phyloP scores from a whole-genome alignment of 176 grass and related monocot genomes.

The Juncus effusus region DNA sequence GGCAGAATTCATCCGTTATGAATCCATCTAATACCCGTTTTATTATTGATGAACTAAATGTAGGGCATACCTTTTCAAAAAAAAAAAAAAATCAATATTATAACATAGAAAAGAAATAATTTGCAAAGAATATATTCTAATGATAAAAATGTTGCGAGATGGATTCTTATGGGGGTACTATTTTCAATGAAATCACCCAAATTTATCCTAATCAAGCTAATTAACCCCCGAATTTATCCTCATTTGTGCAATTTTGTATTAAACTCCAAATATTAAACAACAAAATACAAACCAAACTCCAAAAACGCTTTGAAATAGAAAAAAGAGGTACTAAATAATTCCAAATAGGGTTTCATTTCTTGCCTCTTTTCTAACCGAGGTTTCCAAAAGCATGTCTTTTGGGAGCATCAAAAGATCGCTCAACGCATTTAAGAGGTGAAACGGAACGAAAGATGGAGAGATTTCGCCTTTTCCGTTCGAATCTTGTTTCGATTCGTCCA shows the following conservation, averaged over 20 bases:
- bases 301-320: background rate
- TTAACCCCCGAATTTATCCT: background rate
- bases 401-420: conserved; percentile 98
- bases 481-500: conserved; percentile 53
- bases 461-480: conserved; percentile 35
- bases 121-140: conserved; percentile 15
- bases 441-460: conserved; percentile 47
- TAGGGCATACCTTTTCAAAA: conserved; percentile 77
- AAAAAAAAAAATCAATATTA: background rate
- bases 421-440: conserved; percentile 84
- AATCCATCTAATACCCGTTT: conserved; percentile 66
- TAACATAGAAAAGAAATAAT: too few relatives aligned
- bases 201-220: background rate
- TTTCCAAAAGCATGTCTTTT: conserved; percentile 91
- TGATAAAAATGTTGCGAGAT: background rate
- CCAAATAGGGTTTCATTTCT: conserved; percentile 5
- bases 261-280: conserved; percentile 6
- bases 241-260: background rate
- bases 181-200: background rate
- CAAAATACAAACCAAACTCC: background rate
- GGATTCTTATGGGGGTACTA: background rate
- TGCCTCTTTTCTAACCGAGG: conserved; percentile 69
- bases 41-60: conserved; percentile 79
- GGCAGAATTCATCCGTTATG: conserved; percentile 92
- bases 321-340: background rate